Percentiles rank a stretch among this genome's conserved stretches.
phyloP scores from a whole-genome alignment of 495 filamentous ascomycete species.

The Penicillium herquei region DNA sequence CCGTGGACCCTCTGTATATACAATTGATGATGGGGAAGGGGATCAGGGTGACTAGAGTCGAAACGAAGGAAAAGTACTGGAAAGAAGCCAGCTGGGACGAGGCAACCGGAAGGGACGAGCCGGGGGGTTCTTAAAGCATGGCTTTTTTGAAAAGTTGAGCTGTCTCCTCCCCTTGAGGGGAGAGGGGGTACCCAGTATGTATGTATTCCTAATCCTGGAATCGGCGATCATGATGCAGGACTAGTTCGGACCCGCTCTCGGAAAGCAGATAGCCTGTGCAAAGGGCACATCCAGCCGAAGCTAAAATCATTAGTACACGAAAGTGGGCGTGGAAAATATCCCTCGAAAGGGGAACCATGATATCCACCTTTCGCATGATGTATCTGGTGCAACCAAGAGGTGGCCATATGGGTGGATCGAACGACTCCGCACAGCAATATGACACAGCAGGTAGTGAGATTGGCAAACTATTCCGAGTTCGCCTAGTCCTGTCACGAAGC shows the following conservation, averaged over 20 bases:
- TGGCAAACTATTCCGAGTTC: constrained; percentile 17
- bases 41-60: not conserved
- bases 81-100: constrained; percentile 11
- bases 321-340: not conserved
- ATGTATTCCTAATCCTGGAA: constrained; percentile 4
- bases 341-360: constrained; percentile 6
- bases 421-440: constrained; percentile 16
- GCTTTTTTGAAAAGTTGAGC: constrained; percentile 15
- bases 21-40: constrained; percentile 9
- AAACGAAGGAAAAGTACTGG: constrained; percentile 3
- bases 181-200: constrained; percentile 4
- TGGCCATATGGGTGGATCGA: not conserved
- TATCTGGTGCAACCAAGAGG: constrained; percentile 8
- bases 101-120: constrained; percentile 16
- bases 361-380: not conserved
- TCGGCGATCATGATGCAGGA: constrained; percentile 21
- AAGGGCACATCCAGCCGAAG: constrained; percentile 18
- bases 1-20: constrained; percentile 17
- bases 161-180: constrained; percentile 21
- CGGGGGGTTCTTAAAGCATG: constrained; percentile 12
- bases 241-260: constrained; percentile 13
- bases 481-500: constrained; percentile 1
- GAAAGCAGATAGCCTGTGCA: constrained; percentile 20
- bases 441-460: constrained; percentile 23
- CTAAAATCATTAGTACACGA: constrained; percentile 19